A percentile compares a stretch with the other conserved stretches of the same genome.
These are phyloP conservation scores for Suillus alpinus DNA, from an alignment of 768 basidiomycete genomes.

Conservation along the genomic window DNA sequence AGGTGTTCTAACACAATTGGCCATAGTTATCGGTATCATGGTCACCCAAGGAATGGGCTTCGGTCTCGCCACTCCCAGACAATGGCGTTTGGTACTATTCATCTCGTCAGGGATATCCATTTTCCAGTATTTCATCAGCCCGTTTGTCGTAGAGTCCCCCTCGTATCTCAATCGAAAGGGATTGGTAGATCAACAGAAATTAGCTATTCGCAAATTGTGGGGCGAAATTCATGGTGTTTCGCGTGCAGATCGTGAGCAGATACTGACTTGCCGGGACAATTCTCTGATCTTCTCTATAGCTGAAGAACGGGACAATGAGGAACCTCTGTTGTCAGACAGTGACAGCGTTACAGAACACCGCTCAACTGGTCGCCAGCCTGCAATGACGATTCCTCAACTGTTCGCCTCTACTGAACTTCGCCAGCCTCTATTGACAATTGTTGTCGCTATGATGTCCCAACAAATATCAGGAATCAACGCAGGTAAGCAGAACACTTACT, in stretches of 20 bases:
- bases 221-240: conserved; percentile 30
- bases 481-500: conserved; percentile 34
- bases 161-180: conserved; percentile 57
- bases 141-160: conserved; percentile 67
- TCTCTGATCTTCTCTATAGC: conserved; percentile 8
- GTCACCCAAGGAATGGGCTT: conserved; percentile 80
- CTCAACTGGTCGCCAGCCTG: conserved; percentile 23
- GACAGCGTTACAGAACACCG: conserved; percentile 16
- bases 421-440: conserved; percentile 61
- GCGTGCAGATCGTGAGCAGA: conserved; percentile 23
- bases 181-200: conserved; percentile 46
- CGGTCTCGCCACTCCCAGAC: conserved; percentile 57
- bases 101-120: conserved; percentile 56
- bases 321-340: conserved; percentile 23
- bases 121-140: conserved; percentile 53
- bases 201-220: conserved; percentile 54
- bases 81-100: conserved; percentile 72
- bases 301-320: conserved; percentile 23
- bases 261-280: background rate
- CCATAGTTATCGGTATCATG: conserved; percentile 84
- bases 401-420: conserved; percentile 52
- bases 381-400: conserved; percentile 53
- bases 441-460: conserved; percentile 72
- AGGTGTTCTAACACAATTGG: conserved; percentile 82
- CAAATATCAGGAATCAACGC: conserved; percentile 85